Base-by-base conservation (phyloP, 495 filamentous ascomycete species). In the Penicillium soppii region DNA sequence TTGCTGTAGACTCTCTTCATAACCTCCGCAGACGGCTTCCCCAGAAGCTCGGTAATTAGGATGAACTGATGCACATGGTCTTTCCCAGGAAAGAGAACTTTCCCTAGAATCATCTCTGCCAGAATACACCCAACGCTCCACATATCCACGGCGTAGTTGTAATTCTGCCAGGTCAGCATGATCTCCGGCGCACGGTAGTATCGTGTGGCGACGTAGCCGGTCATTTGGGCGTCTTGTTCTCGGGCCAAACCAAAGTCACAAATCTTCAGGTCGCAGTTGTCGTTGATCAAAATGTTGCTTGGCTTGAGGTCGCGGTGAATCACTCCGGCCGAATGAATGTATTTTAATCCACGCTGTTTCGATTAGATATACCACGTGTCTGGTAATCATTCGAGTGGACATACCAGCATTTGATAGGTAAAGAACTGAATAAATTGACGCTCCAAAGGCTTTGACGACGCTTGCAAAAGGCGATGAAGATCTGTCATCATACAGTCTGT, bases 81-180 rank as follows among this genome's bases (percentile, higher is more conserved):
- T 68, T 95, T 95, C 59, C 91, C 91, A 1, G 91, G 91, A 76
- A 96, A 95, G 7, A 96, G 74, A 36, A 90, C 89, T 72, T 92
- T 94, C 36, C 91, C 90, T 72, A 92, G 88, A 41, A 95, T 75
- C 91, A 96, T 95, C 69, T 96, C 91, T 40, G 91, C 91, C 58
- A 96, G 91, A 58, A 96, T 96, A 72, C 91, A 96, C 43, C 91
- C 91, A 8, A 89, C 89, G 62, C 90, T 95, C 91, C 91, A 96
- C 57, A 95, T 94, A 70, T 96, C 91, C 27, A 96, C 91, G 70
- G 94, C 91, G 20, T 94, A 86, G 62, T 91, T 90, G 73, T 96
- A 96, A 70, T 94, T 94, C 70, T 95, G 90, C 91, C 91, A 96
- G 17, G 91, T 95, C 62, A 96, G 86, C 91, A 96, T 96, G 66